Base-by-base conservation (phyloP, 108 stramenopile genomes). In the Seminavis robusta region DNA sequence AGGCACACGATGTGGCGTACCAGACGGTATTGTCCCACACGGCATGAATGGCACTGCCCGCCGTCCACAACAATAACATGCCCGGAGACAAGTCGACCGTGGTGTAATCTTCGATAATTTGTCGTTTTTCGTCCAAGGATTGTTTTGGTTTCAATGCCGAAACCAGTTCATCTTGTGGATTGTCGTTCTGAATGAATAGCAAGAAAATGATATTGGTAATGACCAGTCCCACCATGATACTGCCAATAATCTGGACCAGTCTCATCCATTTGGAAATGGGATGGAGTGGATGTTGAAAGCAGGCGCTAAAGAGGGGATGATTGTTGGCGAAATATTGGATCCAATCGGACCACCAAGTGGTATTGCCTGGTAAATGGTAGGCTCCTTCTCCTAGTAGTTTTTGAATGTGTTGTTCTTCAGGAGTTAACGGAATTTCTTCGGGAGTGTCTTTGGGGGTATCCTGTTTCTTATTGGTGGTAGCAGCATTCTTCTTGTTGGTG, bases 271-370 rank as follows among this genome's bases (percentile, higher is more conserved):
- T 47, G 25, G 62, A 49, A 8, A 93, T 58, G 9, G 92, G 92
- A 67, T 93, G 87, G 0, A 74, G 33, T n/a, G 40, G 47, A 57
- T 89, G 81, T 47, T 84, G 73, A 44, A 56, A 81, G 32, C 77
- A 93, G 0, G 89, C 67, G 29, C 87, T 84, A 61, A 89, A 82
- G n/a, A 93, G 27, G 7, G 88, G 88, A 68, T 93, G 92, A 33
- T 80, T 87, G 61, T 89, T 93, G 23, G 40, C 42, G 54, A 87
- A 68, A 41, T 73, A 93, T 47, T 85, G 83, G 8, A 73, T 38
- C 83, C 83, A 86, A 51, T 93, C 92, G 48, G 76, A 63, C 3
- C 59, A 56, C 69, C 77, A 91, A 4, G 55, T 47, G 42, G 52
- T 65, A 19, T 76, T 76, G 16, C 78, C 78, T 21, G 76, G 79